phyloP scores from a whole-genome alignment of 2,329 filamentous ascomycete genomes.

The Bertia moriformis region DNA sequence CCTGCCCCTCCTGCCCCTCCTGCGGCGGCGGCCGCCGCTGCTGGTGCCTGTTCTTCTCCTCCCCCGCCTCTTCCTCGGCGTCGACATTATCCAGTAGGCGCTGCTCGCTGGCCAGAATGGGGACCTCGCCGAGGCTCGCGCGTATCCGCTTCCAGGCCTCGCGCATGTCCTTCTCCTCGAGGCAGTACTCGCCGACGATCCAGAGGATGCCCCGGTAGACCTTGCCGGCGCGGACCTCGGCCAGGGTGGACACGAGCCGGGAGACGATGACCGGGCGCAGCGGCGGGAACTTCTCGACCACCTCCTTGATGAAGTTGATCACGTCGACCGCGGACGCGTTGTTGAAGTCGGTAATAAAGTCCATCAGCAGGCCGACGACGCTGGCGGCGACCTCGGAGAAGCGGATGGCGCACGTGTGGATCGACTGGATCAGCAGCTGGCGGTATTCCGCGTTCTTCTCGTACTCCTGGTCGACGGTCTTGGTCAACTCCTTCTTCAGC shows the following conservation, averaged over 20 bases:
- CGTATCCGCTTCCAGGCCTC: constrained; percentile 95
- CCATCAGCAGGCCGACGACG: constrained; percentile 93
- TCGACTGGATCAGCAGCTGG: constrained; percentile 86
- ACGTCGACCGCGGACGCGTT: constrained; percentile 93
- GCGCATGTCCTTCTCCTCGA: constrained; percentile 84
- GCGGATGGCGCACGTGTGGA: constrained; percentile 96
- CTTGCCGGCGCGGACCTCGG: constrained; percentile 89
- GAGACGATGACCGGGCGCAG: constrained; percentile 76
- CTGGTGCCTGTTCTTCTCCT: constrained; percentile 36
- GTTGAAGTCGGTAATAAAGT: constrained; percentile 97
- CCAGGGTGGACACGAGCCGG: constrained; percentile 75
- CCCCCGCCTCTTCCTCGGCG: constrained; percentile 46
- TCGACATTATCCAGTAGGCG: constrained; percentile 76
- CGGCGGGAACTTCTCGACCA: constrained; percentile 92
- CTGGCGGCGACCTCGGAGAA: constrained; percentile 96
- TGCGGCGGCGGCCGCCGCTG: too few relatives aligned
- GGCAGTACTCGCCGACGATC: constrained; percentile 94
- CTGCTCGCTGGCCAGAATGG: constrained; percentile 89
- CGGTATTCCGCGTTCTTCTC: constrained; percentile 96
- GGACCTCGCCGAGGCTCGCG: constrained; percentile 86
- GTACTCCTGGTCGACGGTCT: constrained; percentile 96
- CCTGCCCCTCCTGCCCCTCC: too few relatives aligned
- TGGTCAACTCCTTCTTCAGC: constrained; percentile 91
- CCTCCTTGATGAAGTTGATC: constrained; percentile 96
- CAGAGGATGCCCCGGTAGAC: constrained; percentile 92